phyloP scores from a whole-genome alignment of 495 filamentous ascomycete genomes.

The Hyaloscypha finlandica region DNA sequence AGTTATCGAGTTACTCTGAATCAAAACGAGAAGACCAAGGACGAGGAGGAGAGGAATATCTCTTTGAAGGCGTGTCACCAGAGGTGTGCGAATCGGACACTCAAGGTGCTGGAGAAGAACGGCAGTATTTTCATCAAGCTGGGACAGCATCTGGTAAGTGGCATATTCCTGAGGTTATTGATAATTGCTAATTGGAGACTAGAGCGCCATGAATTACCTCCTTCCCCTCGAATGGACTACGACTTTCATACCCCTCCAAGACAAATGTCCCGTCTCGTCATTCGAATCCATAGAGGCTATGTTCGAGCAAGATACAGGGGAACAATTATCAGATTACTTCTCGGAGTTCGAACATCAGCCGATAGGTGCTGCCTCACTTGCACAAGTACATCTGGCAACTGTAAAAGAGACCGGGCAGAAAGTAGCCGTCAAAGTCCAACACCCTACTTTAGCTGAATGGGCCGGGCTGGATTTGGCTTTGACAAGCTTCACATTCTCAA shows the following conservation, averaged over 20 bases:
- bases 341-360: slow-evolving; percentile 75
- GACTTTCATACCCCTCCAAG: slow-evolving; percentile 95
- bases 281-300: slow-evolving; percentile 85
- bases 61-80: slow-evolving; percentile 86
- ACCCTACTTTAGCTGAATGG: slow-evolving; percentile 90
- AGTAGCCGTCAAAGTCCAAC: slow-evolving; percentile 98
- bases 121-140: slow-evolving; percentile 98
- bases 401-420: slow-evolving; percentile 80
- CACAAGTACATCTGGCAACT: slow-evolving; percentile 92
- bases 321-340: slow-evolving; percentile 79
- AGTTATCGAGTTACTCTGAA: slow-evolving; percentile 86
- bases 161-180: neutral
- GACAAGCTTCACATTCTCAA: slow-evolving; percentile 86
- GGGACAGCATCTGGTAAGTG: slow-evolving; percentile 79
- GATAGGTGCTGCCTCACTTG: slow-evolving; percentile 90
- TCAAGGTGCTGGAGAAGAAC: slow-evolving; percentile 87
- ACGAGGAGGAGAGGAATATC: slow-evolving; percentile 60
- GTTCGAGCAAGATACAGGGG: slow-evolving; percentile 82
- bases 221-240: slow-evolving; percentile 93
- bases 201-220: slow-evolving; percentile 94
- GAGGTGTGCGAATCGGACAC: slow-evolving; percentile 81
- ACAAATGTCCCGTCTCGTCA: slow-evolving; percentile 91
- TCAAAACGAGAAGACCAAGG: slow-evolving; percentile 56
- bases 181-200: slow-evolving; percentile 11
- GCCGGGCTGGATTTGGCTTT: slow-evolving; percentile 83